Conservation (phyloP, 108 stramenopile species). For the Cyclotella atomus region DNA sequence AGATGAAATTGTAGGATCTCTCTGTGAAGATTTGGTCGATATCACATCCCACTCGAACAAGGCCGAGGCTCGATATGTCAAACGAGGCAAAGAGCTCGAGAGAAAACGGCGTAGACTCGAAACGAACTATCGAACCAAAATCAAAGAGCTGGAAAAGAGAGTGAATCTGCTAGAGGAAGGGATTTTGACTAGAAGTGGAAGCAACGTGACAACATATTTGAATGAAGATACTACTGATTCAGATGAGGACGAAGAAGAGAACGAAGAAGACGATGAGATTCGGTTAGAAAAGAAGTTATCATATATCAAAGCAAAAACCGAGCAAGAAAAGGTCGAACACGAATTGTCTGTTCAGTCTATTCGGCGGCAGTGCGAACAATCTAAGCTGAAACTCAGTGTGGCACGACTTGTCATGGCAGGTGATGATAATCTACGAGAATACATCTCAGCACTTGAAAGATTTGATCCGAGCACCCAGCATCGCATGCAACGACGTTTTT, state of each 20-base stretch:
- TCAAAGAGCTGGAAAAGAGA: conserved; percentile 31
- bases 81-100: conserved; percentile 42
- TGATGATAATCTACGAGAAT: conserved; percentile 51
- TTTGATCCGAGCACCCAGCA: conserved; percentile 16
- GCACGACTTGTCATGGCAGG: conserved; percentile 52
- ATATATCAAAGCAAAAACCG: conserved; percentile 41
- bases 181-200: conserved; percentile 26
- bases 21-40: conserved; percentile 53
- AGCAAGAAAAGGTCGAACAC: conserved; percentile 39
- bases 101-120: conserved; percentile 36
- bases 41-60: conserved; percentile 46
- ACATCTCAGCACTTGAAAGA: conserved; percentile 40
- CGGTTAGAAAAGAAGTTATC: conserved; percentile 44
- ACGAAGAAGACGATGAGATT: conserved; percentile 49
- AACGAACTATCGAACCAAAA: conserved; percentile 13
- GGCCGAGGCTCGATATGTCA: conserved; percentile 46
- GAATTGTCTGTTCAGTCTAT: conserved; percentile 42
- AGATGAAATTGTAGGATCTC: conserved; percentile 49
- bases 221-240: conserved; percentile 29
- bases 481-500: conserved; percentile 12
- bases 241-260: conserved; percentile 21
- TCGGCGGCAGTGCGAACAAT: conserved; percentile 51
- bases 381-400: conserved; percentile 42
- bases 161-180: conserved; percentile 34
- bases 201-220: conserved; percentile 1